phyloP scores from a whole-genome alignment of 805 yeast genomes.

The Cyberlindnera euphorbiae region DNA sequence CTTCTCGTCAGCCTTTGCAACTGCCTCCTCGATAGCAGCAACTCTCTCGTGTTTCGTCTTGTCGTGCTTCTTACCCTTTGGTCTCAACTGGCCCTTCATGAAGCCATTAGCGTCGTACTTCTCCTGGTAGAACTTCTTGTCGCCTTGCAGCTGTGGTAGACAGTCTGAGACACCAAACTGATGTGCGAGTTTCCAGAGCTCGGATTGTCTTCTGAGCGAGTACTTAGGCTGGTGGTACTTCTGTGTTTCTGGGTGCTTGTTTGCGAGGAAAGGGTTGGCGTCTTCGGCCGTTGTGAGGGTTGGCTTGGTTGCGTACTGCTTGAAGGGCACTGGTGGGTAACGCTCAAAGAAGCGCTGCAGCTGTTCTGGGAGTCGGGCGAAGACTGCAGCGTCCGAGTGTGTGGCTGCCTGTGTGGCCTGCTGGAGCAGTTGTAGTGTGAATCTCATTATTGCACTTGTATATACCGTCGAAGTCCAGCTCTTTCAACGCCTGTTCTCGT shows the following conservation, averaged over 20 bases:
- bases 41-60: slow-evolving; percentile 56
- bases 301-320: slow-evolving; percentile 58
- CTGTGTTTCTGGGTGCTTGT: slow-evolving; percentile 79
- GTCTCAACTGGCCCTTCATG: slow-evolving; percentile 71
- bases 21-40: slow-evolving; percentile 58
- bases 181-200: slow-evolving; percentile 75
- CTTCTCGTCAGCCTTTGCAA: slow-evolving; percentile 60
- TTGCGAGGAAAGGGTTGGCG: slow-evolving; percentile 85
- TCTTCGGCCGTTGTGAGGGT: slow-evolving; percentile 59
- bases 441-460: slow-evolving; percentile 9
- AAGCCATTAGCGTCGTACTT: slow-evolving; percentile 65
- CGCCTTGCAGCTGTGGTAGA: slow-evolving; percentile 49
- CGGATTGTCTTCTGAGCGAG: slow-evolving; percentile 79
- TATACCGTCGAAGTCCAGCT: too few species aligned
- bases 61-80: slow-evolving; percentile 81
- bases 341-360: slow-evolving; percentile 71
- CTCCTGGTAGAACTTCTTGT: slow-evolving; percentile 71
- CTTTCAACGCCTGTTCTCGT: too few species aligned
- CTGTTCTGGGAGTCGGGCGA: slow-evolving; percentile 59
- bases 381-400: slow-evolving; percentile 35
- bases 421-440: slow-evolving; percentile 4
- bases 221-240: slow-evolving; percentile 70
- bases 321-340: slow-evolving; percentile 82
- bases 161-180: slow-evolving; percentile 75
- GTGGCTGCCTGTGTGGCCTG: slow-evolving; percentile 5